These are phyloP conservation scores for Saturnispora ahearnii DNA, from an alignment of 805 yeast genomes.

Conservation along the genomic window DNA sequence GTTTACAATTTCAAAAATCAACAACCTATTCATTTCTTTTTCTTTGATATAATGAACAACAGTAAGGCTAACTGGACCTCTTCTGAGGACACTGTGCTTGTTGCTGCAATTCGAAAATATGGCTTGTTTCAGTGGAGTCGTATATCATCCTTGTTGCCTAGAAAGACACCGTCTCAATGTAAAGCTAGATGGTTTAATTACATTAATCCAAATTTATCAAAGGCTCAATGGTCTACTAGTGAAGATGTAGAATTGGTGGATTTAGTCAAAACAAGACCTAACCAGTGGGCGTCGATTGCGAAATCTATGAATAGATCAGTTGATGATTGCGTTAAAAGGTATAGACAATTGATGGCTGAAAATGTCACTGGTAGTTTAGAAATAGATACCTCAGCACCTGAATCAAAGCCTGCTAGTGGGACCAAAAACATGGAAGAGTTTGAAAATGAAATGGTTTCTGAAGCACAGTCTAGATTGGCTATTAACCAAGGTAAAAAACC, in stretches of 20 bases:
- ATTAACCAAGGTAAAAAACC: conserved; percentile 95
- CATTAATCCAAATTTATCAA: conserved; percentile 64
- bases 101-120: conserved; percentile 87
- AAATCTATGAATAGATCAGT: conserved; percentile 77
- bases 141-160: conserved; percentile 74
- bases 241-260: conserved; percentile 69
- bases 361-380: conserved; percentile 22
- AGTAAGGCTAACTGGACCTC: conserved; percentile 59
- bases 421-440: conserved; percentile 69
- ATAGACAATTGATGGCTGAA: conserved; percentile 59
- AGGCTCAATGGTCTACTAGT: conserved; percentile 57
- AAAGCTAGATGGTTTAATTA: conserved; percentile 90
- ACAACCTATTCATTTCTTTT: not conserved
- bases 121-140: conserved; percentile 94
- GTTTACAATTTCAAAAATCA: not conserved
- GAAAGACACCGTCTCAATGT: conserved; percentile 86
- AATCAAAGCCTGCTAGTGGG: conserved; percentile 63
- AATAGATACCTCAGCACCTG: conserved; percentile 34
- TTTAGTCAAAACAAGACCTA: conserved; percentile 66
- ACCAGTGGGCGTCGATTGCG: conserved; percentile 93
- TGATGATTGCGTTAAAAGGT: conserved; percentile 76
- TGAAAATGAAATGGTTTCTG: conserved; percentile 87
- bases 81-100: conserved; percentile 73
- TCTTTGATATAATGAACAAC: not conserved
- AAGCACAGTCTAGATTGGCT: conserved; percentile 84